phyloP scores from a whole-genome alignment of 78 protist species.

The Corallochytrium limacisporum region DNA sequence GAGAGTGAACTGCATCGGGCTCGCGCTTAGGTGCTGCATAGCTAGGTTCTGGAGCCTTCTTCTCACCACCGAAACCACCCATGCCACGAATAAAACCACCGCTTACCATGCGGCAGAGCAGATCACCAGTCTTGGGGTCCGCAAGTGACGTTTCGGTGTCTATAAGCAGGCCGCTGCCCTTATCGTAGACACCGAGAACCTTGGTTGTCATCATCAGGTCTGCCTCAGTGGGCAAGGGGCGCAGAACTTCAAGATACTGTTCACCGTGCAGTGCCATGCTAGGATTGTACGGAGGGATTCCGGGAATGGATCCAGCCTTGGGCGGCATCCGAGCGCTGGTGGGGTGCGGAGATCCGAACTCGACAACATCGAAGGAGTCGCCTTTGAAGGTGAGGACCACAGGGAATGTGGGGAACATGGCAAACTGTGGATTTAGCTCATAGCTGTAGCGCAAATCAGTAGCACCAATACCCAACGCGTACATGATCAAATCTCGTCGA shows the following conservation, averaged over 20 bases:
- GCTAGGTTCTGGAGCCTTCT: background rate
- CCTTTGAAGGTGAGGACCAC: constrained; percentile 6
- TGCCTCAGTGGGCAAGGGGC: background rate
- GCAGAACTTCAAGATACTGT: background rate
- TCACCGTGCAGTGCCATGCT: background rate
- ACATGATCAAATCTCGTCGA: background rate
- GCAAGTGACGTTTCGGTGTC: background rate
- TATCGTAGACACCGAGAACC: background rate
- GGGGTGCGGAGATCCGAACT: background rate
- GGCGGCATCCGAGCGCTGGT: background rate
- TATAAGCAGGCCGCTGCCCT: background rate
- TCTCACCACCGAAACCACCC: background rate
- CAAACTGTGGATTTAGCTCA: constrained; percentile 2
- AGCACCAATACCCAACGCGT: constrained; percentile 8
- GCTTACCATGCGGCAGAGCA: background rate
- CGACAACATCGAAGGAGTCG: background rate
- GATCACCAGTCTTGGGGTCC: background rate
- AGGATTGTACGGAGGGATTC: background rate
- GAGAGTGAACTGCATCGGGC: background rate
- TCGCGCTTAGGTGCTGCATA: background rate
- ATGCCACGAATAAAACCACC: background rate
- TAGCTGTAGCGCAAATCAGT: background rate
- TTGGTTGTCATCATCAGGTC: background rate
- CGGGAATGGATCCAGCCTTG: background rate
- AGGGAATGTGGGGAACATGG: constrained; percentile 1